Evolutionary conservation across 352 stramenopile genomes (phyloP).

Genomic region (Blastocystis sp.): DNA sequence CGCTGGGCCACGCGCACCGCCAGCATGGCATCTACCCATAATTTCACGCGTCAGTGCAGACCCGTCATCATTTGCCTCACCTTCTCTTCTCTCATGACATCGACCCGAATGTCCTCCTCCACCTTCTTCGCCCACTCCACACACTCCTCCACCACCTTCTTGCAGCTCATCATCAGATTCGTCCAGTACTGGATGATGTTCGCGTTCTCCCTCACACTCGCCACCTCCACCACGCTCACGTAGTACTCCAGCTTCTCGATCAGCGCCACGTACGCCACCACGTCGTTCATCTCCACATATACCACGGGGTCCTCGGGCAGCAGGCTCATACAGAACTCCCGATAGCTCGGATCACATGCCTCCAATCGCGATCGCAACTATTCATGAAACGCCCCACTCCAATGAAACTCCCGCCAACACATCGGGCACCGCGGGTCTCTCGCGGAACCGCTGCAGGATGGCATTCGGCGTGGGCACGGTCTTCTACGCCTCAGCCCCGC

Average conservation of each 20-base stretch:
- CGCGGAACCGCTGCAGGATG: neutral
- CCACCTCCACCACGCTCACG: slow-evolving; percentile 21
- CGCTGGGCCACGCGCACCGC: slow-evolving; percentile 34
- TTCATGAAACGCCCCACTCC: neutral
- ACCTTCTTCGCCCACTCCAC: slow-evolving; percentile 38
- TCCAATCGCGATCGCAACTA: slow-evolving; percentile 29
- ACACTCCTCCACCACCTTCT: slow-evolving; percentile 31
- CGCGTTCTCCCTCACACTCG: slow-evolving; percentile 29
- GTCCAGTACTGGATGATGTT: slow-evolving; percentile 40
- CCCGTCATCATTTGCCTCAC: neutral
- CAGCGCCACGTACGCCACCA: neutral
- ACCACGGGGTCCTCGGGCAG: slow-evolving; percentile 56
- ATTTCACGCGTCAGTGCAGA: neutral
- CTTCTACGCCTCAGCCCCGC: neutral
- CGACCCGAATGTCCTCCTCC: slow-evolving; percentile 21
- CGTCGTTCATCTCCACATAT: slow-evolving; percentile 62
- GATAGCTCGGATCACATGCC: neutral
- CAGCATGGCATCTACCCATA: slow-evolving; percentile 43
- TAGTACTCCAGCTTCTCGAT: neutral
- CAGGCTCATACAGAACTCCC: neutral
- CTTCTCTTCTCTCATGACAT: neutral
- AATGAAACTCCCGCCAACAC: neutral
- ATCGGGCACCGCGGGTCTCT: neutral
- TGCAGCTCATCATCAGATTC: slow-evolving; percentile 29
- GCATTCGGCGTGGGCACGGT: neutral